Percentiles rank a stretch among this genome's conserved stretches.
Conservation (phyloP, 768 basidiomycete species). For the Hericium erinaceus region DNA sequence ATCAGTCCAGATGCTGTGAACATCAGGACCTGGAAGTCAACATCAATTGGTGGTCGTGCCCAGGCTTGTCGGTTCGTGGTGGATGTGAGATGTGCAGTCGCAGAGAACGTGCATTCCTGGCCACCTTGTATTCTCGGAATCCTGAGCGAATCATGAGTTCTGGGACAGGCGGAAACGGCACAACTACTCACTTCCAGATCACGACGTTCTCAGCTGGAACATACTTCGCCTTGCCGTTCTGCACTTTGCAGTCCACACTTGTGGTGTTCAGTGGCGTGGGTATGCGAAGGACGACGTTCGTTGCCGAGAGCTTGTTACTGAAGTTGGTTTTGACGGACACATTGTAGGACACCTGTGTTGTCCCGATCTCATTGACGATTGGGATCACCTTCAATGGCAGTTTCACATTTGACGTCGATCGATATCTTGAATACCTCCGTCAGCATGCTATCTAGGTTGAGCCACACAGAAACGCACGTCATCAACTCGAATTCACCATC, state of each 20-base stretch:
- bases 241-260: constrained; percentile 84
- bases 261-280: constrained; percentile 96
- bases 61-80: constrained; percentile 93
- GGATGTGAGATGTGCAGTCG: constrained; percentile 71
- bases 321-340: constrained; percentile 86
- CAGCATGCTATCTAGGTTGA: not conserved
- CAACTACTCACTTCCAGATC: constrained; percentile 83
- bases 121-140: constrained; percentile 89
- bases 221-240: constrained; percentile 93
- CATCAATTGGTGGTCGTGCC: constrained; percentile 95
- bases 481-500: constrained; percentile 99
- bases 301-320: constrained; percentile 85
- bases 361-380: constrained; percentile 89
- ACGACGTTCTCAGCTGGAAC: constrained; percentile 93
- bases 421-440: constrained; percentile 56
- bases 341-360: constrained; percentile 83
- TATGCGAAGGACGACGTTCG: constrained; percentile 85
- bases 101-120: constrained; percentile 80
- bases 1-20: constrained; percentile 94
- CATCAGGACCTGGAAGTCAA: constrained; percentile 99
- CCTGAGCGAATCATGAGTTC: constrained; percentile 33
- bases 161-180: not conserved
- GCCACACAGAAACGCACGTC: constrained; percentile 44
- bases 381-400: constrained; percentile 84
- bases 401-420: constrained; percentile 93